A percentile compares a stretch with the other conserved stretches of the same genome.
phyloP scores from a whole-genome alignment of 306 rosid species.

The Herpetospermum pedunculosum region DNA sequence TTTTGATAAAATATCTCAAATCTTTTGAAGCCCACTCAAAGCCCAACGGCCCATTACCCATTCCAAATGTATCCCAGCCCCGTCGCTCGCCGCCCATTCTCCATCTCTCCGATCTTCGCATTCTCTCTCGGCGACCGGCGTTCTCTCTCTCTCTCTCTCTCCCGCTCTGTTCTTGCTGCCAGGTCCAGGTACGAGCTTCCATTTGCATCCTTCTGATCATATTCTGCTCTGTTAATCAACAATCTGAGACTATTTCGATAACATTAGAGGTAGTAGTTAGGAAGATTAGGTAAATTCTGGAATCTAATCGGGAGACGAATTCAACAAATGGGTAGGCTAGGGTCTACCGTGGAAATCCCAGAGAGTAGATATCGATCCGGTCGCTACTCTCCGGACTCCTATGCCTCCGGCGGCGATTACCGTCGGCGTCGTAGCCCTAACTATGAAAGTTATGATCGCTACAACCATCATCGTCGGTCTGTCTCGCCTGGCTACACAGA shows the following conservation, averaged over 20 bases:
- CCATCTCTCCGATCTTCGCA: not conserved
- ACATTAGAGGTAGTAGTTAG: not conserved
- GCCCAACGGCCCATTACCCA: not conserved
- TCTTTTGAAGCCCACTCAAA: not conserved
- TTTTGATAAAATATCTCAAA: not conserved
- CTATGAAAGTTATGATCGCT: constrained; percentile 43
- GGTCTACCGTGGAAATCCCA: not conserved
- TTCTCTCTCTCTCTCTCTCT: not conserved
- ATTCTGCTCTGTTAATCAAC: not conserved
- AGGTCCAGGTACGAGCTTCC: not conserved
- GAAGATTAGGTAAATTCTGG: not conserved
- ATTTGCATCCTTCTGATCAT: not conserved
- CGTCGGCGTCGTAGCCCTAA: constrained; percentile 60
- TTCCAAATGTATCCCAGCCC: not conserved
- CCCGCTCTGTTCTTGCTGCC: not conserved
- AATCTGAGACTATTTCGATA: not conserved
- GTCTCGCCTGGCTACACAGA: constrained; percentile 24
- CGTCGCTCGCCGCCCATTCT: not conserved
- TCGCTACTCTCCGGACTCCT: constrained; percentile 3
- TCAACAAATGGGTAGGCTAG: constrained; percentile 1
- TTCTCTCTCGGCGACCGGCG: not conserved
- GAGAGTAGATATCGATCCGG: not conserved
- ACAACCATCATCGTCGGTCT: constrained; percentile 20
- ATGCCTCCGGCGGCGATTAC: not conserved
- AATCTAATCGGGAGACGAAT: not conserved